phyloP scores from a whole-genome alignment of 495 filamentous ascomycete species.

The Xylaria acuta region DNA sequence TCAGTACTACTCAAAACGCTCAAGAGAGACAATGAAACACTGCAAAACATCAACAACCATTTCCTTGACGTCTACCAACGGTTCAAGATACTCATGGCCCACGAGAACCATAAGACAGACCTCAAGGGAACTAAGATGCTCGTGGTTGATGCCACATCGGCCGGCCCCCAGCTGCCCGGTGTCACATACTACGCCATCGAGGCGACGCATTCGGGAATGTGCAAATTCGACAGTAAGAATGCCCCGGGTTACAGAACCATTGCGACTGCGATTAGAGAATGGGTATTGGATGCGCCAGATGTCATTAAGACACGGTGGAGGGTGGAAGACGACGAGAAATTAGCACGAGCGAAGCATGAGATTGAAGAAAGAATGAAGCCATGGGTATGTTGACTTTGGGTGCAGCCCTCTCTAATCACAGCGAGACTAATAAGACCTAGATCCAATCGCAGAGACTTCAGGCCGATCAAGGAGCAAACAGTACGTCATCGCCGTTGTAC shows the following conservation, averaged over 20 bases:
- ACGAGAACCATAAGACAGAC: constrained; percentile 73
- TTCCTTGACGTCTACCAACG: constrained; percentile 76
- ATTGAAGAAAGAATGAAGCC: constrained; percentile 49
- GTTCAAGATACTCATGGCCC: constrained; percentile 71
- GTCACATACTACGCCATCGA: constrained; percentile 81
- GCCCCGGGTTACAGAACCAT: constrained; percentile 78
- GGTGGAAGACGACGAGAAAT: constrained; percentile 63
- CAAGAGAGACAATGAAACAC: constrained; percentile 76
- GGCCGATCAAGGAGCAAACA: constrained; percentile 37
- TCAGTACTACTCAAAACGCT: constrained; percentile 73
- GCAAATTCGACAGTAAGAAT: constrained; percentile 76
- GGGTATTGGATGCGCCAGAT: constrained; percentile 64
- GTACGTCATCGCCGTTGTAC: constrained; percentile 38
- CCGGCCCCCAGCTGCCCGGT: constrained; percentile 74
- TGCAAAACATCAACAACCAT: constrained; percentile 79
- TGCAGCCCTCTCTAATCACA: neutral
- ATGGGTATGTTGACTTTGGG: constrained; percentile 43
- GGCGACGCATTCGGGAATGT: constrained; percentile 86
- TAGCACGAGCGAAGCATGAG: constrained; percentile 49
- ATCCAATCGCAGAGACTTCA: constrained; percentile 39
- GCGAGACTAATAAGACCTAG: constrained; percentile 28
- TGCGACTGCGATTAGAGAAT: constrained; percentile 73
- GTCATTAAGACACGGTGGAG: constrained; percentile 68
- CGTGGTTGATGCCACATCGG: constrained; percentile 78
- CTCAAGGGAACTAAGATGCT: constrained; percentile 63